Base-by-base conservation (phyloP, 2,329 filamentous ascomycete species). In the Colletotrichum lindemuthianum region DNA sequence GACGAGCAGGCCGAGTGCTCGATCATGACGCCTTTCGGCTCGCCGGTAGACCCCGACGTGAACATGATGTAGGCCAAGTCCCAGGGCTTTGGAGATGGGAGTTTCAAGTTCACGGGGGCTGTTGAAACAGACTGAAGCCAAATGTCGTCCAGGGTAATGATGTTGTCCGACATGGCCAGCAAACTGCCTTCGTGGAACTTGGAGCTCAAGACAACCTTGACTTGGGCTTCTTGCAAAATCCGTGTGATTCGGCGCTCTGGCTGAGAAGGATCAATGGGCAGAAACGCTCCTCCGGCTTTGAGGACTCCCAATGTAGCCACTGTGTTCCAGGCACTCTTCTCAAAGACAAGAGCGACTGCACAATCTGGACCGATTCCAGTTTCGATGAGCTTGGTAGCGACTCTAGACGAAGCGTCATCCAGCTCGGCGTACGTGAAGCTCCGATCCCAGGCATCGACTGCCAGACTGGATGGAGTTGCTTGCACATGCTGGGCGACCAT, bases 251-350 rank as follows among this genome's bases (percentile, higher is more conserved):
- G 68, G 10, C 56, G 51, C 24, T 53, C 49, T 10, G 74, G 71
- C 39, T 71, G 67, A 10, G 69, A 65, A 39, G 65, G 44, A 11
- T 67, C 65, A 36, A 67, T 13, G 13, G 60, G 55, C n/a, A 67
- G 56, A 33, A 67, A 67, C 8, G 65, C 56, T 5, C 55, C 60
- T 8, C 60, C 61, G 8, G 65, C 45, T 43, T 65, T 65, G 9
- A 65, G 44, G 24, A 67, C 60, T 8, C 50, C 60, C 37, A 75
- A 41, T 34, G 71, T 71, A 1, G 69, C 67, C 2, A 73, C 68
- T 3, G 69, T 61, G n/a, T 69, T 69, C 69, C 68, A 70, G 5
- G 50, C 47, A 12, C 71, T 73, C 57, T 74, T 75, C n/a, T 72
- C 70, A 13, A 75, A 71, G 16, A 69, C 69, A 2, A 74, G 61